Percentiles rank a stretch among this genome's conserved stretches.
Evolutionary conservation across 2,329 filamentous ascomycete species (phyloP).

Genomic region (Emmonsiellopsis sp.): DNA sequence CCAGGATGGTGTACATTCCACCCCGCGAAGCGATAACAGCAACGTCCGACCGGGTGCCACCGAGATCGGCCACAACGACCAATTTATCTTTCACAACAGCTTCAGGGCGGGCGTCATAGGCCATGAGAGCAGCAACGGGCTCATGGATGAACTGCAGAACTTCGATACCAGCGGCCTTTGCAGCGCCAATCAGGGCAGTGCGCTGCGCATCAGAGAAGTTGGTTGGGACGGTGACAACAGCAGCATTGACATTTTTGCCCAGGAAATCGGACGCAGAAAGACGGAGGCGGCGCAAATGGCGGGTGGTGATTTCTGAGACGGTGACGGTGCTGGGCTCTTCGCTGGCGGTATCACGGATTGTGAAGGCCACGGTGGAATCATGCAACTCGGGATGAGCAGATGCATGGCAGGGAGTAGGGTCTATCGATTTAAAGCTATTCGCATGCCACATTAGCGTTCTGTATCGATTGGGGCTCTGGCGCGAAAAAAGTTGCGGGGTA

Average conservation of each 20-base stretch:
- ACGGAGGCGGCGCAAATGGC: conserved; percentile 74
- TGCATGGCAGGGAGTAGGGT: conserved; percentile 88
- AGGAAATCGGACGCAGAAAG: conserved; percentile 83
- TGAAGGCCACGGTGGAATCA: conserved; percentile 67
- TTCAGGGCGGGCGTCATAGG: conserved; percentile 81
- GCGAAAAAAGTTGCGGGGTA: conserved; percentile 4
- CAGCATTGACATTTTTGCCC: conserved; percentile 87
- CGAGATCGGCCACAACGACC: conserved; percentile 83
- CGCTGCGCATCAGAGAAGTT: conserved; percentile 87
- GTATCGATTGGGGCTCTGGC: neutral
- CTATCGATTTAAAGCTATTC: conserved; percentile 77
- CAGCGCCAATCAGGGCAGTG: conserved; percentile 66
- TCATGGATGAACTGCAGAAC: conserved; percentile 89
- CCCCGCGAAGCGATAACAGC: conserved; percentile 83
- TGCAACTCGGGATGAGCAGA: conserved; percentile 79
- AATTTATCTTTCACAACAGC: conserved; percentile 72
- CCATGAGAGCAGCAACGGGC: conserved; percentile 77
- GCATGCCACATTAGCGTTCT: neutral
- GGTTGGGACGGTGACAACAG: conserved; percentile 87
- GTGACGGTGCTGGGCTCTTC: conserved; percentile 60
- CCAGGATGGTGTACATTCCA: conserved; percentile 92
- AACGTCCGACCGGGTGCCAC: conserved; percentile 86
- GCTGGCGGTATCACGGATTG: conserved; percentile 64
- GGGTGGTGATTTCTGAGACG: conserved; percentile 72
- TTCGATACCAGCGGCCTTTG: conserved; percentile 73